Conservation (phyloP, 1,284 basidiomycete species). For the Veloporphyrellus conicus region DNA sequence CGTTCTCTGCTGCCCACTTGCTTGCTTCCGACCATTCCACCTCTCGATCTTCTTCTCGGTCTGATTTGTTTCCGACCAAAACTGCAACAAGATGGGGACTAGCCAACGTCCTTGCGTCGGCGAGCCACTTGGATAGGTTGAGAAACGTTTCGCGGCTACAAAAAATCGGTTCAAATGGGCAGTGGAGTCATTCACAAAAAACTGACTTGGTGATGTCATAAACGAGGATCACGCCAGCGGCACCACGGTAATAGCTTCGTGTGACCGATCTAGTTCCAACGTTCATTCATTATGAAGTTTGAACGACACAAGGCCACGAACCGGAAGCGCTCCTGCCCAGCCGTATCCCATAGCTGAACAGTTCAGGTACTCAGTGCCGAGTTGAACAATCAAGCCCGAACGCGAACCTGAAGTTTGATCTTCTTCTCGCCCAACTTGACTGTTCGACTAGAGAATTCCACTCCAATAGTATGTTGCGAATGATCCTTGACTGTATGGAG, state of each 20-base stretch:
- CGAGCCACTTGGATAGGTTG: conserved; percentile 83
- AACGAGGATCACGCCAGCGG: conserved; percentile 90
- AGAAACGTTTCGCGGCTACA: conserved; percentile 74
- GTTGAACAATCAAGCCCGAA: conserved; percentile 1
- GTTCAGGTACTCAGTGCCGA: conserved; percentile 12
- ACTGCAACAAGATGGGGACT: conserved; percentile 87
- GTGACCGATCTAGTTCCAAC: conserved; percentile 76
- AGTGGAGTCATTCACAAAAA: conserved; percentile 1
- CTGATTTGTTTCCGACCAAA: conserved; percentile 93
- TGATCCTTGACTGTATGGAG: conserved; percentile 80
- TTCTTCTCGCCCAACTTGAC: conserved; percentile 87
- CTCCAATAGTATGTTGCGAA: conserved; percentile 96
- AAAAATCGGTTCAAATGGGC: conserved; percentile 16
- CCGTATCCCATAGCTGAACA: conserved; percentile 90
- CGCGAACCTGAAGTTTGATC: conserved; percentile 85
- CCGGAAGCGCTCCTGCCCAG: conserved; percentile 92
- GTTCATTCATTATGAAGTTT: conserved; percentile 10
- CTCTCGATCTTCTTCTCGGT: conserved; percentile 89
- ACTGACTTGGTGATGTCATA: conserved; percentile 93
- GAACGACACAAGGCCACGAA: conserved; percentile 33
- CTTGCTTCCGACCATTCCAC: conserved; percentile 94
- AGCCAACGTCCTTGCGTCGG: conserved; percentile 85
- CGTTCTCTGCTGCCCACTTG: conserved; percentile 91
- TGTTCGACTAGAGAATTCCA: conserved; percentile 89
- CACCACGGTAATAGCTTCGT: conserved; percentile 92